Conservation (phyloP, 179 eudicot genomes). For the Beta macrorhiza region DNA sequence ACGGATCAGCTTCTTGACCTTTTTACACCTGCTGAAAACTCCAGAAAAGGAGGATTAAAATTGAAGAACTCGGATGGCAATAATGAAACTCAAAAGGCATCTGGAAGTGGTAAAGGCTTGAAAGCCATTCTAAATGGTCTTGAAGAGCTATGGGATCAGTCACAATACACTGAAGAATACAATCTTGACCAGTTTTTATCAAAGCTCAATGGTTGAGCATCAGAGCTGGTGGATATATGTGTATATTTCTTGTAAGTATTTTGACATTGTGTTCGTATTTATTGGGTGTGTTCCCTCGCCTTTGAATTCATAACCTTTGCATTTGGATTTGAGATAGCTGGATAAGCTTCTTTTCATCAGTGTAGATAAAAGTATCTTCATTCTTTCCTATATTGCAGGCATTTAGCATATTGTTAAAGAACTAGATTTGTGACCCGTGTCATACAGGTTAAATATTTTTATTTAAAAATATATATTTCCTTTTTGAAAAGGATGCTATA, state of each 20-base stretch:
- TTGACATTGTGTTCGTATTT: not conserved
- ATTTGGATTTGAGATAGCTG: not conserved
- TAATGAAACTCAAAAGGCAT: constrained; percentile 50
- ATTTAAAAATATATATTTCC: too few species aligned
- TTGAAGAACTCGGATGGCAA: constrained; percentile 45
- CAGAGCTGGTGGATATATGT: constrained; percentile 5
- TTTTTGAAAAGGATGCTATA: too few species aligned
- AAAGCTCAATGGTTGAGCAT: constrained; percentile 72
- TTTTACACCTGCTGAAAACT: constrained; percentile 77
- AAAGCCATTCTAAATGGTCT: constrained; percentile 88
- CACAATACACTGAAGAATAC: constrained; percentile 95
- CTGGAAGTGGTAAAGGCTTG: constrained; percentile 74
- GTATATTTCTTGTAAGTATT: constrained; percentile 38
- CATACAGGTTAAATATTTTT: too few species aligned
- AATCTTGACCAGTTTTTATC: constrained; percentile 77
- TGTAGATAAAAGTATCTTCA: not conserved
- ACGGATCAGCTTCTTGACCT: constrained; percentile 97
- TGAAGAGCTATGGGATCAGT: constrained; percentile 99
- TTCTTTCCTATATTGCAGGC: not conserved
- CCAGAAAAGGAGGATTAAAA: constrained; percentile 58
- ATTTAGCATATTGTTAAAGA: not conserved
- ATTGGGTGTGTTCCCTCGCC: not conserved
- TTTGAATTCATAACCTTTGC: constrained; percentile 2
- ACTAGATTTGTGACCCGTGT: too few species aligned
- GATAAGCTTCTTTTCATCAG: not conserved